Conservation (phyloP, 768 basidiomycete genomes). For the Podaxis mareebaensis region DNA sequence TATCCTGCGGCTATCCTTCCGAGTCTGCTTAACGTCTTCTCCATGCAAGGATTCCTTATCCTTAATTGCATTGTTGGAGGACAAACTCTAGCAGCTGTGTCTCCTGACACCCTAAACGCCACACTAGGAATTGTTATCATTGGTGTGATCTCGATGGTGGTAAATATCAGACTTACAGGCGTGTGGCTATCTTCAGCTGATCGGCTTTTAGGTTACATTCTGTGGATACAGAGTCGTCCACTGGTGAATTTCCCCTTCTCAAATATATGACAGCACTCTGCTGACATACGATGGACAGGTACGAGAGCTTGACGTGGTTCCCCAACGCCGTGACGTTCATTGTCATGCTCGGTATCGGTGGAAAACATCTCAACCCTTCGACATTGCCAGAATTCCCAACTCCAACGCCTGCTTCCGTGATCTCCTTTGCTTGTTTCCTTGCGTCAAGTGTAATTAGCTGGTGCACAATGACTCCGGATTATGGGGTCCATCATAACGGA, state of each 20-base stretch:
- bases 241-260: slow-evolving; percentile 38
- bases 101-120: slow-evolving; percentile 33
- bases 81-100: slow-evolving; percentile 61
- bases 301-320: slow-evolving; percentile 66
- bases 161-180: slow-evolving; percentile 12
- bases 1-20: slow-evolving; percentile 56
- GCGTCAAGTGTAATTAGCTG: slow-evolving; percentile 40
- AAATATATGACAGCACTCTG: background rate
- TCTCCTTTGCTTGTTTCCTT: slow-evolving; percentile 40
- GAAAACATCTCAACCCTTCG: slow-evolving; percentile 50
- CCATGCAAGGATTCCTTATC: slow-evolving; percentile 64
- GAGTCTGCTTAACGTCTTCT: slow-evolving; percentile 57
- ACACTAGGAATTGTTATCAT: slow-evolving; percentile 43
- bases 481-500: slow-evolving; percentile 41
- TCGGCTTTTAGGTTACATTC: slow-evolving; percentile 45
- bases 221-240: slow-evolving; percentile 64
- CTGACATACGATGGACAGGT: slow-evolving; percentile 26
- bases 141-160: slow-evolving; percentile 36
- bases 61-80: slow-evolving; percentile 71
- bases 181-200: background rate
- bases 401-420: slow-evolving; percentile 28
- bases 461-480: slow-evolving; percentile 45
- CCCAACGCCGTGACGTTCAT: slow-evolving; percentile 65
- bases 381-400: slow-evolving; percentile 30
- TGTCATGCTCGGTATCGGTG: slow-evolving; percentile 63